phyloP scores from a whole-genome alignment of 257 asterid species.

The Lycium barbarum region DNA sequence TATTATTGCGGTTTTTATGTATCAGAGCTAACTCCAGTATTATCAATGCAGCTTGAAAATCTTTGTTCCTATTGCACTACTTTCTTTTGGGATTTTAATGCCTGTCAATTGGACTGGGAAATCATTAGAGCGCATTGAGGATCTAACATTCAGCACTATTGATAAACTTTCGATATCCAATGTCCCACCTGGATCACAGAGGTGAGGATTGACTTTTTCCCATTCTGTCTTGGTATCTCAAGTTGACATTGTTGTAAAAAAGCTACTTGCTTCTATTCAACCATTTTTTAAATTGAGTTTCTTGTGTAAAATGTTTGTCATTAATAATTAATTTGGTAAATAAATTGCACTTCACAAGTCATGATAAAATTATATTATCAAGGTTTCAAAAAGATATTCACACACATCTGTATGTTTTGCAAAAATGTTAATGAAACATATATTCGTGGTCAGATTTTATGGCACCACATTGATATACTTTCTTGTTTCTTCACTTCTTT shows the following conservation, averaged over 20 bases:
- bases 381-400: slow-evolving; percentile 7
- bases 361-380: background rate
- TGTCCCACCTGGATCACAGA: slow-evolving; percentile 74
- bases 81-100: slow-evolving; percentile 72
- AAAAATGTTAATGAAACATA: background rate
- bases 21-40: slow-evolving; percentile 20
- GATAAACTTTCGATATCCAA: slow-evolving; percentile 94
- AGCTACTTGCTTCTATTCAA: slow-evolving; percentile 19
- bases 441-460: background rate
- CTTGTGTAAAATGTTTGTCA: background rate
- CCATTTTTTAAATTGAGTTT: background rate
- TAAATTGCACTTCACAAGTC: background rate
- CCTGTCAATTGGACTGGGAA: slow-evolving; percentile 91
- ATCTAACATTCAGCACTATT: slow-evolving; percentile 69
- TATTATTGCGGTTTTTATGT: background rate
- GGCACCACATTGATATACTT: background rate
- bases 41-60: slow-evolving; percentile 74
- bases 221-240: slow-evolving; percentile 26
- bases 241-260: slow-evolving; percentile 15
- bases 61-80: slow-evolving; percentile 72
- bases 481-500: slow-evolving; percentile 17
- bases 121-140: slow-evolving; percentile 54
- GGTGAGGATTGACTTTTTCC: slow-evolving; percentile 50
- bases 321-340: background rate
- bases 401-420: slow-evolving; percentile 20